phyloP scores from a whole-genome alignment of 345 rosid genomes.

The Balakata baccata region DNA sequence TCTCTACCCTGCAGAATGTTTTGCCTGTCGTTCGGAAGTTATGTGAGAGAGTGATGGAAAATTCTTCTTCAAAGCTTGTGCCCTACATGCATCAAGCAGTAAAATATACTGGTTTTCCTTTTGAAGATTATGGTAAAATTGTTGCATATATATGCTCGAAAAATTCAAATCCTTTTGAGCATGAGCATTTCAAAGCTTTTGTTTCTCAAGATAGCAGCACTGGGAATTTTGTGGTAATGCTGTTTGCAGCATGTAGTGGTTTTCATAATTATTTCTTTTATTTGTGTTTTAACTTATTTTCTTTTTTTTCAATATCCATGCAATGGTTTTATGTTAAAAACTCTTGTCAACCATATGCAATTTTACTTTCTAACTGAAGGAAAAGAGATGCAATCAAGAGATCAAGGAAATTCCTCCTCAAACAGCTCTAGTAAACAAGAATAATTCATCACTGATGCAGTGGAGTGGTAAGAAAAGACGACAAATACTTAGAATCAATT shows the following conservation, averaged over 20 bases:
- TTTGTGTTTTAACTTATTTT: background rate
- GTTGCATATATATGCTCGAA: background rate
- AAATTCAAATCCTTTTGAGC: background rate
- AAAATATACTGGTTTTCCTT: background rate
- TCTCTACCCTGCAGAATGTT: constrained; percentile 8
- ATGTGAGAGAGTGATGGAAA: constrained; percentile 13
- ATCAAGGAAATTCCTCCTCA: background rate
- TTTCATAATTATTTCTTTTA: background rate
- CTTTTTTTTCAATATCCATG: background rate
- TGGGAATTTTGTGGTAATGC: background rate
- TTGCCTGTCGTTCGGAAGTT: constrained; percentile 13
- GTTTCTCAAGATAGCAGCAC: background rate
- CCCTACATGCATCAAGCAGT: constrained; percentile 4
- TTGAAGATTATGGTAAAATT: constrained; percentile 1
- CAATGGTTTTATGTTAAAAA: background rate
- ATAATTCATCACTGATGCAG: background rate
- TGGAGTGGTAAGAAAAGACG: background rate
- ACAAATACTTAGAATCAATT: background rate
- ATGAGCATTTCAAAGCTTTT: background rate
- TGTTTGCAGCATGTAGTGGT: background rate
- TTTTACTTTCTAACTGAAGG: background rate
- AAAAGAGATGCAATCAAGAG: background rate
- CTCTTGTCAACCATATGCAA: background rate
- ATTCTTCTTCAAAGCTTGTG: constrained; percentile 6
- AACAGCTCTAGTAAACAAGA: background rate